A percentile compares a stretch with the other conserved stretches of the same genome.
Evolutionary conservation across 169 alveolate genomes (phyloP).

Genomic region (Sarcocystis neurona): DNA sequence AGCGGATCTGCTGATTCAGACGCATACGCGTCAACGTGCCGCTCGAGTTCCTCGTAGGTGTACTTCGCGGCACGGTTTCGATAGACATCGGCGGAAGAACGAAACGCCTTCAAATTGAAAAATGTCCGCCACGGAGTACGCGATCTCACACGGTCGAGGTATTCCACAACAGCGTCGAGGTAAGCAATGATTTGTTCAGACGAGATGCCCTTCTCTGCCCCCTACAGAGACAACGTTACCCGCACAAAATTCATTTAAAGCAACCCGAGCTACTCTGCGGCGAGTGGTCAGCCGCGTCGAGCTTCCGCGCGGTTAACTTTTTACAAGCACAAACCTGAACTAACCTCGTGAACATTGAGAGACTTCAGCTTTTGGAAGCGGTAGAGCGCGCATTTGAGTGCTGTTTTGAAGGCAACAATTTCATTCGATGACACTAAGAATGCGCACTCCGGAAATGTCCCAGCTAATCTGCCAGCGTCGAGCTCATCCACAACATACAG

Average conservation of each 20-base stretch:
- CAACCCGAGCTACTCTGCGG: not conserved
- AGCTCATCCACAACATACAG: slow-evolving; percentile 26
- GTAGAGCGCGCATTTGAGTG: slow-evolving; percentile 37
- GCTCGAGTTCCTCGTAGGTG: slow-evolving; percentile 48
- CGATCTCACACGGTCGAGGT: slow-evolving; percentile 39
- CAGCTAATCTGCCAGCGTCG: slow-evolving; percentile 1
- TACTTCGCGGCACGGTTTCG: slow-evolving; percentile 36
- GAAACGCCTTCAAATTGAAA: slow-evolving; percentile 23
- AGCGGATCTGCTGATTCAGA: slow-evolving; percentile 6
- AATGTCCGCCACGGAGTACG: slow-evolving; percentile 49
- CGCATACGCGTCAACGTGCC: slow-evolving; percentile 9
- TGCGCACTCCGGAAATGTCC: slow-evolving; percentile 50
- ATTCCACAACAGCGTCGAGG: slow-evolving; percentile 7
- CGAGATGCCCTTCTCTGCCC: not conserved
- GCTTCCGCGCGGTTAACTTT: not conserved
- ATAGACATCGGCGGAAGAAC: slow-evolving; percentile 50
- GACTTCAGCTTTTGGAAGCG: slow-evolving; percentile 55
- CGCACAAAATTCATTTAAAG: not conserved
- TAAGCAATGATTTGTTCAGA: slow-evolving; percentile 4
- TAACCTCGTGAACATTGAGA: slow-evolving; percentile 1
- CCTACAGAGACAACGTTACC: not conserved
- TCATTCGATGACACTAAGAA: slow-evolving; percentile 10
- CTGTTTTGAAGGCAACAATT: not conserved
- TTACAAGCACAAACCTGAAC: not conserved
- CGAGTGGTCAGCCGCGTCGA: not conserved